Percentiles rank a stretch among this genome's conserved stretches.
Evolutionary conservation across 257 asterid genomes (phyloP).

Genomic region (Capsicum pubescens): DNA sequence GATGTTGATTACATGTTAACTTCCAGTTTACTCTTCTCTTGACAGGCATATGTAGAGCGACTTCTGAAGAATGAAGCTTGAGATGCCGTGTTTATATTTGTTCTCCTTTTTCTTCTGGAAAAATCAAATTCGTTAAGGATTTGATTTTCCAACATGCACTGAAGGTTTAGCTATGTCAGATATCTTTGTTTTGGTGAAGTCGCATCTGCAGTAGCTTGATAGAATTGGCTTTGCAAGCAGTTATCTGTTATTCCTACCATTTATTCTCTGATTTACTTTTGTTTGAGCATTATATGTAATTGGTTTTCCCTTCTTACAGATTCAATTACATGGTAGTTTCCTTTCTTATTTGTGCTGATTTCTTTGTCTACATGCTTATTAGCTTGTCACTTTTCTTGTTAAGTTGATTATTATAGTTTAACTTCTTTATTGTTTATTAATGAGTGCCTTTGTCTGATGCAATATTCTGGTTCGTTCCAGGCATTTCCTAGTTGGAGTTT

Average conservation of each 20-base stretch:
- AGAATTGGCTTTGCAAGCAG: slow-evolving; percentile 19
- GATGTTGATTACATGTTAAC: slow-evolving; percentile 31
- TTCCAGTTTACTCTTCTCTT: slow-evolving; percentile 31
- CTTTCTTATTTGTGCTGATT: slow-evolving; percentile 37
- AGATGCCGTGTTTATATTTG: slow-evolving; percentile 28
- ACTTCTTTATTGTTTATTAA: background rate
- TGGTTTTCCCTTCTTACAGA: background rate
- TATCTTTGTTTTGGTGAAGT: background rate
- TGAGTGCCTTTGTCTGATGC: background rate
- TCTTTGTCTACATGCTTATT: slow-evolving; percentile 28
- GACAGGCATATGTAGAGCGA: slow-evolving; percentile 84
- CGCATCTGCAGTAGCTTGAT: slow-evolving; percentile 6
- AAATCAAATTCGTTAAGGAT: background rate
- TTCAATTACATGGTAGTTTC: background rate
- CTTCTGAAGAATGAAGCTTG: slow-evolving; percentile 58
- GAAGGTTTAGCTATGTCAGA: slow-evolving; percentile 15
- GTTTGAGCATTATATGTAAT: slow-evolving; percentile 1
- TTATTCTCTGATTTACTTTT: background rate
- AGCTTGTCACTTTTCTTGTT: slow-evolving; percentile 4
- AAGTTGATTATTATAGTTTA: background rate
- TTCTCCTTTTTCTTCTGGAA: slow-evolving; percentile 3
- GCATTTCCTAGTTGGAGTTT: background rate
- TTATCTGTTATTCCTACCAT: background rate
- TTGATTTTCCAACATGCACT: slow-evolving; percentile 26
- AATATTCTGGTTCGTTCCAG: background rate